Percentiles rank a stretch among this genome's conserved stretches.
Evolutionary conservation across 345 rosid genomes (phyloP).

Genomic region (Gossypium turneri): DNA sequence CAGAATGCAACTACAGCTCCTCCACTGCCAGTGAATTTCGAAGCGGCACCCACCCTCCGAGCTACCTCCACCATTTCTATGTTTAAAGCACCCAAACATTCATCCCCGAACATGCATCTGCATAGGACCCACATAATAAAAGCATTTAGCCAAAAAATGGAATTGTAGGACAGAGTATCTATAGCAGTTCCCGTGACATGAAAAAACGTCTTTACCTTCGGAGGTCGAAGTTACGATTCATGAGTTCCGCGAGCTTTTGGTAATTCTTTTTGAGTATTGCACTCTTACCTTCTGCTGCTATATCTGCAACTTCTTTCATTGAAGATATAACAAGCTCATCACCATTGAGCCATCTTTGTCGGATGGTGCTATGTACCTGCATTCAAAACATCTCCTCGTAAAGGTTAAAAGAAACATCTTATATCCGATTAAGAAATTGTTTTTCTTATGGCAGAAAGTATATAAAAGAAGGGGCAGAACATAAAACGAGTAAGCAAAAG

Average conservation of each 20-base stretch:
- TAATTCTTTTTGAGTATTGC: constrained; percentile 62
- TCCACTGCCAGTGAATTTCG: constrained; percentile 94
- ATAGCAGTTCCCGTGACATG: neutral
- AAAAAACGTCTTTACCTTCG: constrained; percentile 47
- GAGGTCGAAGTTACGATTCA: constrained; percentile 81
- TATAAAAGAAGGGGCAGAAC: neutral
- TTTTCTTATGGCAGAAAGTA: neutral
- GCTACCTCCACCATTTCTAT: constrained; percentile 91
- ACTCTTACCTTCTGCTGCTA: constrained; percentile 61
- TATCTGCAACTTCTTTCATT: constrained; percentile 63
- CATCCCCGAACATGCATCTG: constrained; percentile 89
- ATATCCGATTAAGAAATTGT: neutral
- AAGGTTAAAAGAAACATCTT: neutral
- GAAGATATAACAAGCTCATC: constrained; percentile 66
- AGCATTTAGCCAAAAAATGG: neutral
- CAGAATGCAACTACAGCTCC: constrained; percentile 92
- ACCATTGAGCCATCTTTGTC: constrained; percentile 87
- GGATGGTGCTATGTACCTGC: constrained; percentile 85
- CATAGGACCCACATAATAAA: neutral
- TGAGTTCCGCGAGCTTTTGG: constrained; percentile 59
- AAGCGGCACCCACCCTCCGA: constrained; percentile 66
- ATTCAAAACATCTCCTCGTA: neutral
- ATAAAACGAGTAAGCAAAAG: neutral
- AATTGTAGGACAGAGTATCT: neutral
- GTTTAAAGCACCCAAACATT: constrained; percentile 62